A percentile compares a stretch with the other conserved stretches of the same genome.
phyloP scores from a whole-genome alignment of 2,329 filamentous ascomycete species.

The Xylariaceae sp. region DNA sequence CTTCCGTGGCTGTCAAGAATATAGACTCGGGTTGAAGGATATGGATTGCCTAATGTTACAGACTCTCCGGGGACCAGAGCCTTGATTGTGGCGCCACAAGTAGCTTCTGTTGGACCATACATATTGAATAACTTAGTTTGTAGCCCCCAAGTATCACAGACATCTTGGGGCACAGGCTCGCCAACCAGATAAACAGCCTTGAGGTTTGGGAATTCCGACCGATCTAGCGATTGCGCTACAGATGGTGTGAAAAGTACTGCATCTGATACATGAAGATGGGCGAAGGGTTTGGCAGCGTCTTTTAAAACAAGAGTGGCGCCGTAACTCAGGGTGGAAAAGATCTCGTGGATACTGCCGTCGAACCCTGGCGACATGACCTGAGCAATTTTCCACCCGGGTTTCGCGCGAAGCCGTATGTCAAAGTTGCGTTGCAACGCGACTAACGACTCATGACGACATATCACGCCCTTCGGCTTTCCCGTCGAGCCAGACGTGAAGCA shows the following conservation, averaged over 20 bases:
- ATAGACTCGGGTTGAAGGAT: not conserved
- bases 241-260: constrained; percentile 6
- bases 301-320: constrained; percentile 18
- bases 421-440: not conserved
- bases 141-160: constrained; percentile 1
- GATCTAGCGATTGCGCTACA: not conserved
- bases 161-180: not conserved
- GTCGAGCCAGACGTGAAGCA: not conserved
- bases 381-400: not conserved
- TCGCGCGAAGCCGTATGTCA: not conserved
- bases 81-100: not conserved
- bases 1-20: not conserved
- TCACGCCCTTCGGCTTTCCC: not conserved
- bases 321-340: constrained; percentile 12
- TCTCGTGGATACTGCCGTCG: constrained; percentile 1
- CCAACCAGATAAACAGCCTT: constrained; percentile 1
- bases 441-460: not conserved
- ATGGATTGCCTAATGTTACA: no score
- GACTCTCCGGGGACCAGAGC: no score
- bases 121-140: constrained; percentile 1
- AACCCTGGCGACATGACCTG: constrained; percentile 1
- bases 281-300: constrained; percentile 12
- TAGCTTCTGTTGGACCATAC: constrained; percentile 6
- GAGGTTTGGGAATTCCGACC: not conserved
- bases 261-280: constrained; percentile 14